phyloP scores from a whole-genome alignment of 805 yeast genomes.

The Kuraishia capsulata region DNA sequence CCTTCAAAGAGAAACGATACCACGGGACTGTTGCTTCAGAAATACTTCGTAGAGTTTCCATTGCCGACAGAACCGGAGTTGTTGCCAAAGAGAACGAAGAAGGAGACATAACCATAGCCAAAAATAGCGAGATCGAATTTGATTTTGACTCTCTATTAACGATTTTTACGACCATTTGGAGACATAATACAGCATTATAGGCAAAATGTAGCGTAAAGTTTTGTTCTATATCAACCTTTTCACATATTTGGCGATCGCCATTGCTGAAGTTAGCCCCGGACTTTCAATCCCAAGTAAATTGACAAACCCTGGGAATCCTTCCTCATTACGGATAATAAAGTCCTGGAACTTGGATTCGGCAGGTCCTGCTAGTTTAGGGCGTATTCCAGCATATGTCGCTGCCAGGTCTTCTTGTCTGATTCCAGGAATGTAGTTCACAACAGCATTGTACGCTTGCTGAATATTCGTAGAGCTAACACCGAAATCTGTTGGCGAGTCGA shows the following conservation, averaged over 20 bases:
- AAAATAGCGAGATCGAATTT: not conserved
- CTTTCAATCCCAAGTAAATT: slow-evolving; percentile 80
- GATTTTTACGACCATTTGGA: too few relatives aligned
- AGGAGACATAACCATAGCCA: too few relatives aligned
- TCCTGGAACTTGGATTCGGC: slow-evolving; percentile 49
- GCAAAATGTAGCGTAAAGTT: too few relatives aligned
- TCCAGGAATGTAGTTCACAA: slow-evolving; percentile 55
- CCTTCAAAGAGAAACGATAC: slow-evolving; percentile 69
- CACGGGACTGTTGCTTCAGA: slow-evolving; percentile 51
- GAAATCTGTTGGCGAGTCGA: slow-evolving; percentile 38
- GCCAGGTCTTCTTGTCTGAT: slow-evolving; percentile 40
- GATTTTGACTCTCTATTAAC: not conserved
- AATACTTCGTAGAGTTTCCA: slow-evolving; percentile 67
- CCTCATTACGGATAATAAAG: slow-evolving; percentile 63
- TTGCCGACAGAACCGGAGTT: slow-evolving; percentile 60
- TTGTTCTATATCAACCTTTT: slow-evolving; percentile 13
- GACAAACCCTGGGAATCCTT: slow-evolving; percentile 68
- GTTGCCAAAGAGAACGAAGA: slow-evolving; percentile 36
- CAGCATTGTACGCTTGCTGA: slow-evolving; percentile 47
- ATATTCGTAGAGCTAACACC: slow-evolving; percentile 39
- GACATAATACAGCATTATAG: slow-evolving; percentile 8
- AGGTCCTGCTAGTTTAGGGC: slow-evolving; percentile 63
- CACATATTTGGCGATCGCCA: slow-evolving; percentile 80
- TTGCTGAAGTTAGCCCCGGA: slow-evolving; percentile 78
- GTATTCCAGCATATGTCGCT: slow-evolving; percentile 71